Percentiles rank a stretch among this genome's conserved stretches.
Evolutionary conservation across 192 early-diverging fungal genomes (phyloP).

Genomic region (Backusella tarrabulga): DNA sequence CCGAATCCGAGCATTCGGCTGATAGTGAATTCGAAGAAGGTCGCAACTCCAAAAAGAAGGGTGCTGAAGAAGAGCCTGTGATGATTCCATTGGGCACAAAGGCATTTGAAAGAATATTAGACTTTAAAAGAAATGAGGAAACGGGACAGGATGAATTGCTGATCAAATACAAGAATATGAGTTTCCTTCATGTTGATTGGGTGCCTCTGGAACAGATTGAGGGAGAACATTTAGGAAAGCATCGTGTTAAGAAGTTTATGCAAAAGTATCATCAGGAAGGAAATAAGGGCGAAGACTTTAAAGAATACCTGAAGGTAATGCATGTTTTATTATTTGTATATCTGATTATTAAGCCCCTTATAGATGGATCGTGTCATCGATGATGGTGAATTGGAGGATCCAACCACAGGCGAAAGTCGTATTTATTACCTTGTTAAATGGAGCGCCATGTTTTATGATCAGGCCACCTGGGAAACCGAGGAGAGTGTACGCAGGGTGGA

Average conservation of each 20-base stretch:
- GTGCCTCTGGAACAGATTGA: slow-evolving; percentile 48
- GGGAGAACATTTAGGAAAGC: slow-evolving; percentile 60
- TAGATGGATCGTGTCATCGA: slow-evolving; percentile 82
- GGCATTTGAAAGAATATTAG: slow-evolving; percentile 53
- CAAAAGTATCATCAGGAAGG: slow-evolving; percentile 58
- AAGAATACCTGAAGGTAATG: slow-evolving; percentile 56
- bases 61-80: slow-evolving; percentile 43
- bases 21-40: slow-evolving; percentile 34
- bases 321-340: too few species aligned
- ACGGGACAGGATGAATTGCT: slow-evolving; percentile 60
- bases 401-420: slow-evolving; percentile 43
- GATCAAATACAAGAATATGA: slow-evolving; percentile 81
- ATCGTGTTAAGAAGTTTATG: slow-evolving; percentile 73
- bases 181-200: slow-evolving; percentile 76
- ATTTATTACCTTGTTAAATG: slow-evolving; percentile 80
- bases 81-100: slow-evolving; percentile 53
- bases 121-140: slow-evolving; percentile 41
- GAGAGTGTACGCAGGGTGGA: slow-evolving; percentile 51
- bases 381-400: slow-evolving; percentile 68
- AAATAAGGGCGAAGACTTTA: slow-evolving; percentile 62
- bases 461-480: slow-evolving; percentile 71
- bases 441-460: slow-evolving; percentile 68
- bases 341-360: too few species aligned
- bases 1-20: slow-evolving; percentile 20
- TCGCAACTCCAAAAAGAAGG: slow-evolving; percentile 15